Evolutionary conservation across 306 rosid genomes (phyloP).

Genomic region (Casuarina cunninghamiana): DNA sequence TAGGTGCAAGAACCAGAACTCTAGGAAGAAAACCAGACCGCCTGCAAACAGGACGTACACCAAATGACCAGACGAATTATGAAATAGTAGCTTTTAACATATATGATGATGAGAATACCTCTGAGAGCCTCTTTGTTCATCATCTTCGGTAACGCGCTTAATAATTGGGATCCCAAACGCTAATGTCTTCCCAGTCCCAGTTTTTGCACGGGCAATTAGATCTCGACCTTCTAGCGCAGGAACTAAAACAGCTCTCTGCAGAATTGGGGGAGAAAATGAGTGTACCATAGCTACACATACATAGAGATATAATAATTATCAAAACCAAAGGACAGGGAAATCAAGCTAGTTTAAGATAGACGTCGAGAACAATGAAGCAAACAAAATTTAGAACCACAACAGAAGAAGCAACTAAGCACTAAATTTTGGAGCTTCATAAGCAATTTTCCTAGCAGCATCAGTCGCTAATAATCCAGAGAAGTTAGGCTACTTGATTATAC

Average conservation of each 20-base stretch:
- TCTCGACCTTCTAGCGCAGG: slow-evolving; percentile 95
- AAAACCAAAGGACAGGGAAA: not conserved
- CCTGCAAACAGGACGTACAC: slow-evolving; percentile 42
- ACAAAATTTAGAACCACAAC: not conserved
- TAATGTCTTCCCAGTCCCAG: slow-evolving; percentile 94
- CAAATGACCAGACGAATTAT: slow-evolving; percentile 8
- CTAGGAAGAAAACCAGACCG: slow-evolving; percentile 74
- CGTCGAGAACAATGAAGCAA: not conserved
- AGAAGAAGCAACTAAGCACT: not conserved
- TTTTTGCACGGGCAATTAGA: slow-evolving; percentile 94
- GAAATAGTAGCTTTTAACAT: not conserved
- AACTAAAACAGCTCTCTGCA: slow-evolving; percentile 86
- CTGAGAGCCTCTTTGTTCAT: slow-evolving; percentile 39
- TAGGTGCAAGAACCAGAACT: slow-evolving; percentile 88
- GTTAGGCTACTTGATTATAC: not conserved
- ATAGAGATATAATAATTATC: not conserved
- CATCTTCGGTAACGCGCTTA: slow-evolving; percentile 66
- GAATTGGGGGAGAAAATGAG: slow-evolving; percentile 1
- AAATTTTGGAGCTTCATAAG: not conserved
- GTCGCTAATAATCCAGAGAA: not conserved
- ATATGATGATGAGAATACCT: slow-evolving; percentile 45
- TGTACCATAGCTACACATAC: not conserved
- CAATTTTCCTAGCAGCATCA: not conserved
- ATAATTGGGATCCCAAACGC: slow-evolving; percentile 94
- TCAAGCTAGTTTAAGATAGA: not conserved